Evolutionary conservation across 208 protist genomes (phyloP).

Genomic region (Acanthamoeba healyi): DNA sequence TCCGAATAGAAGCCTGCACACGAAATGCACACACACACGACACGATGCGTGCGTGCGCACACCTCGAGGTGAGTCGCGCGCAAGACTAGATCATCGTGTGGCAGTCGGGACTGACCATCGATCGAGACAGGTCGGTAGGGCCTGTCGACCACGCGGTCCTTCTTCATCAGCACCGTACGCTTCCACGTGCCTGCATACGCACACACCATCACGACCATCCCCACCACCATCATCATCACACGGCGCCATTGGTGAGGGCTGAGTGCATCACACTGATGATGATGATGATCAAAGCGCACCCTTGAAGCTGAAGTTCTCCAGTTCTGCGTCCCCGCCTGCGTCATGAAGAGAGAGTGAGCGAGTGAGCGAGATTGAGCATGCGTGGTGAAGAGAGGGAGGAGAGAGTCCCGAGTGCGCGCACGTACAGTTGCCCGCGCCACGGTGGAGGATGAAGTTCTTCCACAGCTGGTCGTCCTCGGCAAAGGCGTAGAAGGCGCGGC

Average conservation of each 20-base stretch:
- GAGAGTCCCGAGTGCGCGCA: no score
- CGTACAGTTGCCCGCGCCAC: slow-evolving; percentile 2
- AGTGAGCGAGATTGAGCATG: not conserved
- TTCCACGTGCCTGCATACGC: slow-evolving; percentile 7
- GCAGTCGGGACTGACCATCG: not conserved
- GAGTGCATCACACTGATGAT: not conserved
- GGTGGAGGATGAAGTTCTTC: slow-evolving; percentile 52
- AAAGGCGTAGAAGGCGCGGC: slow-evolving; percentile 63
- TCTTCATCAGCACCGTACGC: slow-evolving; percentile 42
- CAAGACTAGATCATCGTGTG: no score
- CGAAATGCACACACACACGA: not conserved
- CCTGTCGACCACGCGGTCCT: slow-evolving; percentile 14
- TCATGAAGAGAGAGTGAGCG: not conserved
- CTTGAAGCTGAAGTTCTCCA: slow-evolving; percentile 36
- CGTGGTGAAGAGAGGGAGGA: not conserved
- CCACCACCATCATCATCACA: not conserved
- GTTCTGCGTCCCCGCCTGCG: not conserved
- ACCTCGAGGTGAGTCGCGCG: not conserved
- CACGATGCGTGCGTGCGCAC: not conserved
- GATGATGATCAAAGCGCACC: not conserved
- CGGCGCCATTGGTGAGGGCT: not conserved
- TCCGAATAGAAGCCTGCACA: slow-evolving; percentile 37
- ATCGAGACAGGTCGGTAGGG: slow-evolving; percentile 38
- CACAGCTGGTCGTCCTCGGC: slow-evolving; percentile 59
- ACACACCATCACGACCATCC: not conserved